Base-by-base conservation (phyloP, 306 rosid genomes). In the Quercus robur region DNA sequence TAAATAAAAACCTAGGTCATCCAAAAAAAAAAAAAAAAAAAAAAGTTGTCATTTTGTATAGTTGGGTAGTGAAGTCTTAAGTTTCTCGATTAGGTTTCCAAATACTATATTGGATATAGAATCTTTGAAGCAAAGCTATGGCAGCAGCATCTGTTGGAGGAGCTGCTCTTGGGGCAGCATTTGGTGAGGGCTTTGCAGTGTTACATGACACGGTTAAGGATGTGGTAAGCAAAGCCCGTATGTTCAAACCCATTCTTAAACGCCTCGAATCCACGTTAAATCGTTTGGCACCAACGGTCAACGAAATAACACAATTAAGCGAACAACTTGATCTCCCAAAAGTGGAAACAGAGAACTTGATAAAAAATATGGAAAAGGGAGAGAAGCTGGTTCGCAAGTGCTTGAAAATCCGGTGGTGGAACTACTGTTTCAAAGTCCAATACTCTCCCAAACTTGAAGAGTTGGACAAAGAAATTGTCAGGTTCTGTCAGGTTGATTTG, bases 361-460 rank as follows among this genome's bases (percentile, higher is more conserved):
- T 20, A 4, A 0, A 15, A 17, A 12, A 20, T 13, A 20, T 84
- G 46, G 6, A 38, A 12, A n/a, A 73, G 8, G 87, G 80, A 6
- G 55, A 1, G 28, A n/a, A 3, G 44, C 70, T 73, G 3, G n/a
- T 84, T 57, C 30, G 15, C 3, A 52, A 68, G 56, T 78, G 70
- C 76, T 35, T 21, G 15, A 23, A 64, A 19, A 57, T 56, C 6
- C 2, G 0, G 0, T 1, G 11, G 75, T 77, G 80, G 80, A 70
- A 78, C 3, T 0, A 21, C 5, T 21, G 0, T 25, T 55, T 35
- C 15, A 62, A 10, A 56, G 57, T 12, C 17, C 7, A 4, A 25
- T 81, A 75, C 61, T 30, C 61, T 14, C 1, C 30, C 28, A 58
- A 78, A 67, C 81, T 85, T 71, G 8, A 20, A 17, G 70, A 17